Base-by-base conservation (phyloP, 495 filamentous ascomycete species). In the Bryoglossum gracile region DNA sequence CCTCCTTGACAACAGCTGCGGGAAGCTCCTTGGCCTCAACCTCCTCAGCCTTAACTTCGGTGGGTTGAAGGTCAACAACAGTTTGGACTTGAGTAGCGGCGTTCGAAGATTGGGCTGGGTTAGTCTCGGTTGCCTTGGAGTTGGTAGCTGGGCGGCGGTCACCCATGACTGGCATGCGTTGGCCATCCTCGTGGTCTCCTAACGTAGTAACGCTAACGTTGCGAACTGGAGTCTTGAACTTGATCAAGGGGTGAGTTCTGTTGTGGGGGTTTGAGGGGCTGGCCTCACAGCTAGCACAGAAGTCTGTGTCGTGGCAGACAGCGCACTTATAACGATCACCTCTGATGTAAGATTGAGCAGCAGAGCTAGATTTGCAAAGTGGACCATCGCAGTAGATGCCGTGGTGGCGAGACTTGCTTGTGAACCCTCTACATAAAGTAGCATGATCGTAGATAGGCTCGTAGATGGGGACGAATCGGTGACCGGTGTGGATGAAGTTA, bases 301-400 rank as follows among this genome's bases (percentile, higher is more conserved):
- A 95, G 60, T 98, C 94, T 26, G 83, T 86, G 63, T 99, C 94
- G 61, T 92, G 78, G 69, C 92, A 99, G 43, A 99, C 85, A 48
- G 94, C 88, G 62, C 92, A 99, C 78, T 97, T 97, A 75, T 91
- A 99, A 49, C 92, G 83, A 54, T 84, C 75, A 14, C 92, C 94
- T 24, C 70, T 70, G 54, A 99, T 95, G 66, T 87, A 96, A 33
- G 69, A 65, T n/a, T 61, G 59, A 42, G 19, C 32, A 33, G 68
- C 68, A 18, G 67, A 61, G 47, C 76, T 71, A 53, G 63, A 59
- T 50, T 77, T 75, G 79, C 92, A 99, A 16, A 95, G 75, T 18
- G 91, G 94, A 8, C 92, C 92, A 68, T 99, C 92, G 58, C 92
- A 99, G 73, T 84, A 94, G 64, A 96, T 89, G 44, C 89, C 90